Conservation (phyloP, 352 stramenopile species). For the Phytophthora ohioensis region DNA sequence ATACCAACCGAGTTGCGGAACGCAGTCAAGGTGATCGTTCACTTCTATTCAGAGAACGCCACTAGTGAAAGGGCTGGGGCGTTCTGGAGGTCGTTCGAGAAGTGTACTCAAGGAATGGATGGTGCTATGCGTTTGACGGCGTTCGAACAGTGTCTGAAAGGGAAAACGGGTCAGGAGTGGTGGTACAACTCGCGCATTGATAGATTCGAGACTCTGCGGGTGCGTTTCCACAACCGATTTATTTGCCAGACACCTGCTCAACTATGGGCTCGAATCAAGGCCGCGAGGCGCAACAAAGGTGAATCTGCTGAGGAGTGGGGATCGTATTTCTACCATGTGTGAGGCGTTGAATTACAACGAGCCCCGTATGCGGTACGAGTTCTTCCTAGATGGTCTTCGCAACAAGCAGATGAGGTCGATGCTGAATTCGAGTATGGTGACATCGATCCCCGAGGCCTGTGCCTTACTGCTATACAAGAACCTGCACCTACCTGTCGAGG, state of each 20-base stretch:
- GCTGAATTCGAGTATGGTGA: neutral
- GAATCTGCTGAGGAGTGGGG: constrained; percentile 18
- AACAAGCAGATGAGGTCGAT: constrained; percentile 2
- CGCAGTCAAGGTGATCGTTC: constrained; percentile 8
- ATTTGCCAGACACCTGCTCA: constrained; percentile 11
- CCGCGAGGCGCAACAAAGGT: neutral
- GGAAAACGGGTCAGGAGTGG: neutral
- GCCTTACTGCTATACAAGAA: constrained; percentile 2
- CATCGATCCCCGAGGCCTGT: neutral
- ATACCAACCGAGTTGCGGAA: constrained; percentile 1
- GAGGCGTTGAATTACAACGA: neutral
- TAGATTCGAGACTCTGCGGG: neutral
- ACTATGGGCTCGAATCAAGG: neutral
- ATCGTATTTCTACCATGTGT: neutral
- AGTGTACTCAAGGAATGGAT: neutral
- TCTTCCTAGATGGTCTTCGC: constrained; percentile 1
- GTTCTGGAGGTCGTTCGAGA: constrained; percentile 11
- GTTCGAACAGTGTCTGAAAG: neutral
- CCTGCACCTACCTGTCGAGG: neutral
- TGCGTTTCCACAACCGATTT: constrained; percentile 16
- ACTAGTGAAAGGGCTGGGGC: neutral
- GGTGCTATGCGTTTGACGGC: neutral
- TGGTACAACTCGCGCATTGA: constrained; percentile 3
- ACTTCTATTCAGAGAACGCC: neutral
- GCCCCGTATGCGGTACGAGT: constrained; percentile 10